A percentile compares a stretch with the other conserved stretches of the same genome.
These are phyloP conservation scores for Termitomyces heimii DNA, from an alignment of 768 basidiomycete species.

Conservation along the genomic window DNA sequence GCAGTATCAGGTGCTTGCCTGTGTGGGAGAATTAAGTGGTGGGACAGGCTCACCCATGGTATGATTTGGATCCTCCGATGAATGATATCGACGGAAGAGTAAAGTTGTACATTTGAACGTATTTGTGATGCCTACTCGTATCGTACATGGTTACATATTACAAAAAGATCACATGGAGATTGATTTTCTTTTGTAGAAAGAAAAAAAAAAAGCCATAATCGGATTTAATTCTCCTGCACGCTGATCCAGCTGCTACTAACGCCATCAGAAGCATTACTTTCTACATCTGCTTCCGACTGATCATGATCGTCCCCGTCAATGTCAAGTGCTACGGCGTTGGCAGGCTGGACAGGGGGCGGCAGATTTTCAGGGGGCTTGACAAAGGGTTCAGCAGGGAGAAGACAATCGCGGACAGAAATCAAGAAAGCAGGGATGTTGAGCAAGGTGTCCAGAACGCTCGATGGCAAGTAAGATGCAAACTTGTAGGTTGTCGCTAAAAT, in stretches of 20 bases:
- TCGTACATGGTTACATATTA: constrained; percentile 10
- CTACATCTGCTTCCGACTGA: constrained; percentile 49
- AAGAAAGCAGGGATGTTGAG: constrained; percentile 63
- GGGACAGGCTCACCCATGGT: constrained; percentile 9
- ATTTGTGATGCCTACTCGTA: constrained; percentile 1
- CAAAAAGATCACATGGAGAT: background rate
- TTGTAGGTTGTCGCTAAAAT: constrained; percentile 62
- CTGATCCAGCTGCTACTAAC: constrained; percentile 72
- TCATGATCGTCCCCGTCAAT: constrained; percentile 5
- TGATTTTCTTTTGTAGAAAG: background rate
- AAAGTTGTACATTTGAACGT: background rate
- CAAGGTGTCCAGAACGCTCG: constrained; percentile 55
- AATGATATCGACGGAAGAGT: background rate
- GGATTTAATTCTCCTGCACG: constrained; percentile 23
- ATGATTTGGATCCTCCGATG: no score
- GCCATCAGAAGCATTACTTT: constrained; percentile 51
- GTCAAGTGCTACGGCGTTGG: constrained; percentile 9
- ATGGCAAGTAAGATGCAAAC: constrained; percentile 65
- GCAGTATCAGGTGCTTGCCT: background rate
- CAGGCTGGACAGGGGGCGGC: constrained; percentile 24
- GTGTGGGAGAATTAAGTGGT: background rate
- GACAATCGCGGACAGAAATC: constrained; percentile 53
- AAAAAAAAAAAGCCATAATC: background rate
- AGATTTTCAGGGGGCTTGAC: constrained; percentile 13
- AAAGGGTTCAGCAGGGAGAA: constrained; percentile 48